Percentiles rank a stretch among this genome's conserved stretches.
These are phyloP conservation scores for Verticillium zaregamsianum DNA, from an alignment of 2,329 filamentous ascomycete species.

Conservation along the genomic window DNA sequence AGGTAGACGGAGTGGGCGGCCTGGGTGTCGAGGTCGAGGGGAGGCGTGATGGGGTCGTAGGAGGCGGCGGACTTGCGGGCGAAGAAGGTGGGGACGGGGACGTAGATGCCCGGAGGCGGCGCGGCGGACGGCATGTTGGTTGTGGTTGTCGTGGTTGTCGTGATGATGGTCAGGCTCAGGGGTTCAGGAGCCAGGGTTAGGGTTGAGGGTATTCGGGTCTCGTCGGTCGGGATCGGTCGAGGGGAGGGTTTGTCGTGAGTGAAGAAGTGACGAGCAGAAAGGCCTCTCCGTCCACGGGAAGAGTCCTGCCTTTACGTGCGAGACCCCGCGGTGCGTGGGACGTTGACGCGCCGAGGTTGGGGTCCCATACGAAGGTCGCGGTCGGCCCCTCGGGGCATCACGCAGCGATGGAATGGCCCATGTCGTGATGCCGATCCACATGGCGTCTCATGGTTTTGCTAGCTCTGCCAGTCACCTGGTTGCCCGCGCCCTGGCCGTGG, in stretches of 20 bases:
- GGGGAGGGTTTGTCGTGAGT: neutral
- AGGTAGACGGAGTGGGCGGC: slow-evolving; percentile 55
- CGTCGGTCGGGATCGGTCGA: neutral
- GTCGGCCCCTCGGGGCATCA: slow-evolving; percentile 3
- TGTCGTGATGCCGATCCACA: slow-evolving; percentile 1
- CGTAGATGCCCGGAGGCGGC: slow-evolving; percentile 53
- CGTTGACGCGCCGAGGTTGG: neutral
- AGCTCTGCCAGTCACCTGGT: neutral
- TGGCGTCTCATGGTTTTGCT: neutral
- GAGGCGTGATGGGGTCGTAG: slow-evolving; percentile 40
- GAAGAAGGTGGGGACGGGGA: slow-evolving; percentile 64
- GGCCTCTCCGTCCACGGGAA: neutral
- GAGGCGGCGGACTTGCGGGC: slow-evolving; percentile 33
- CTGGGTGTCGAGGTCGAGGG: slow-evolving; percentile 56
- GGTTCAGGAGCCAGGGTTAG: neutral
- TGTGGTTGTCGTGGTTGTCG: neutral
- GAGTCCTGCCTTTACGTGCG: neutral
- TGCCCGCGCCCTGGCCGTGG: neutral
- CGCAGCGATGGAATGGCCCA: neutral
- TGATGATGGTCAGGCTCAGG: neutral
- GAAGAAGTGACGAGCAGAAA: neutral
- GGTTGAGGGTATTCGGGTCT: neutral
- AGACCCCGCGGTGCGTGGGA: neutral
- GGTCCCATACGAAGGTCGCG: neutral
- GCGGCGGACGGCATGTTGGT: slow-evolving; percentile 19